Conservation (phyloP, 306 rosid species). For the Castanea sativa region DNA sequence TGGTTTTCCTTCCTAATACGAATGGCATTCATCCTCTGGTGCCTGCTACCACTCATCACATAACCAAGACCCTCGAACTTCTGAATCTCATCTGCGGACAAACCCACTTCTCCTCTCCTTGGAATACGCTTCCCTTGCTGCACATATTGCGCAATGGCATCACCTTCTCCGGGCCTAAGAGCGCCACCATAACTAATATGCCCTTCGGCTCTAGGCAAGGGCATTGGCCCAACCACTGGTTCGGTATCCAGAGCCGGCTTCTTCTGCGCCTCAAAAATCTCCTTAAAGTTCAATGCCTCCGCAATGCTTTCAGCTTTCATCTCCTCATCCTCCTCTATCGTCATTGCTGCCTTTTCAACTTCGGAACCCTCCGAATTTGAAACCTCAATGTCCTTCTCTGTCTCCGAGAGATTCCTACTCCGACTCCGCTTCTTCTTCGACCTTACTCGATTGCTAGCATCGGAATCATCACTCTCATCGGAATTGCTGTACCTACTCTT, state of each 20-base stretch:
- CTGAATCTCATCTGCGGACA: constrained; percentile 87
- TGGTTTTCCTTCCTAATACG: constrained; percentile 98
- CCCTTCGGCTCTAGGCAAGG: constrained; percentile 92
- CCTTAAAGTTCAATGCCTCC: constrained; percentile 71
- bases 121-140: constrained; percentile 99
- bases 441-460: constrained; percentile 23
- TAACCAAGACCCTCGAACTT: constrained; percentile 86
- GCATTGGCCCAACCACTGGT: constrained; percentile 81
- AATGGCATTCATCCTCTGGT: constrained; percentile 97
- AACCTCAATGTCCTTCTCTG: too few relatives aligned
- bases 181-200: constrained; percentile 99
- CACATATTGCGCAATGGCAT: constrained; percentile 93
- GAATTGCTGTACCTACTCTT: constrained; percentile 47
- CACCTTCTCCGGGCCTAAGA: constrained; percentile 98
- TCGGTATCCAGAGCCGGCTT: constrained; percentile 65
- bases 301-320: constrained; percentile 33
- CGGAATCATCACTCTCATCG: constrained; percentile 49
- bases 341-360: constrained; percentile 25
- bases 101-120: constrained; percentile 97
- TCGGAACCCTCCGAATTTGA: constrained; percentile 35
- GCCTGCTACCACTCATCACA: constrained; percentile 99
- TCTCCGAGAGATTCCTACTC: too few relatives aligned
- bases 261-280: constrained; percentile 74
- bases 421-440: constrained; percentile 39
- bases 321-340: constrained; percentile 45